Evolutionary conservation across 208 protist genomes (phyloP).

Genomic region (Entamoeba moshkovskii): DNA sequence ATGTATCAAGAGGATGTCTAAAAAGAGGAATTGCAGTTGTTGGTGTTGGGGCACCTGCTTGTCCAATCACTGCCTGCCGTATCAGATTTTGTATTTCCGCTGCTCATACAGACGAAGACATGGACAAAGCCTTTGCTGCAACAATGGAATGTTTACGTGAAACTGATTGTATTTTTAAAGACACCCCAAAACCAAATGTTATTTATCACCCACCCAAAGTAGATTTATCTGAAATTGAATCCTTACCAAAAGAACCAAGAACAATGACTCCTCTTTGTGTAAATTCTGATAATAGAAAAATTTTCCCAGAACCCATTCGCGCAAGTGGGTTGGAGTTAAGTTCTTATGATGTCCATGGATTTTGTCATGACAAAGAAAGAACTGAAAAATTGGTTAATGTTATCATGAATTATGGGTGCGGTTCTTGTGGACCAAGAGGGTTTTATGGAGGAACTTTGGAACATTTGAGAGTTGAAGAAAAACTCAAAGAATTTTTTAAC

Average conservation of each 20-base stretch:
- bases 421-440: slow-evolving; percentile 30
- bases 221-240: background rate
- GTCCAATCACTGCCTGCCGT: slow-evolving; percentile 63
- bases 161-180: background rate
- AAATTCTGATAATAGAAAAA: background rate
- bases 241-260: background rate
- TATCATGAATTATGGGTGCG: slow-evolving; percentile 9
- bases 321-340: background rate
- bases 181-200: background rate
- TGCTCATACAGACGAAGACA: slow-evolving; percentile 56
- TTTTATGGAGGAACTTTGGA: slow-evolving; percentile 31
- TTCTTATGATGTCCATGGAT: background rate
- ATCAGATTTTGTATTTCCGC: slow-evolving; percentile 66
- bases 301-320: background rate
- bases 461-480: slow-evolving; percentile 27
- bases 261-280: background rate
- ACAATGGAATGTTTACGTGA: background rate
- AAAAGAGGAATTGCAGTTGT: slow-evolving; percentile 72
- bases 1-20: slow-evolving; percentile 63
- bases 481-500: slow-evolving; percentile 13
- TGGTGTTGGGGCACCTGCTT: slow-evolving; percentile 85
- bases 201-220: background rate
- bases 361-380: background rate
- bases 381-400: background rate
- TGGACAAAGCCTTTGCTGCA: background rate